Evolutionary conservation across 2,329 filamentous ascomycete genomes (phyloP).

Genomic region (Penicillium sp.): DNA sequence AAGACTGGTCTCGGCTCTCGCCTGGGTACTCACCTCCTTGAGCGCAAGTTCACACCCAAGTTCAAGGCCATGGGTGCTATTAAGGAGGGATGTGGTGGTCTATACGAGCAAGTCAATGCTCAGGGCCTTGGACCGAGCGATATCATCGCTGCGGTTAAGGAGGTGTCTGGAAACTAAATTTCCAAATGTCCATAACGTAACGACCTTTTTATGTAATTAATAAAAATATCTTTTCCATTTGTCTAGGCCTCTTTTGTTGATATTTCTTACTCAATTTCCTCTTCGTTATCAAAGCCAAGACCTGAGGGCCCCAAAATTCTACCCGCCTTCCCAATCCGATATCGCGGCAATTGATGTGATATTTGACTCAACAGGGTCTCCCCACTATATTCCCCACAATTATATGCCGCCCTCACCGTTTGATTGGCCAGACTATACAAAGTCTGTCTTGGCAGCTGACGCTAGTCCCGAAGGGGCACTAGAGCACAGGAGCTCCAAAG

Average conservation of each 20-base stretch:
- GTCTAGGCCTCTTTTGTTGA: no score
- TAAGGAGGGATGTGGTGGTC: constrained; percentile 42
- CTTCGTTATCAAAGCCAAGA: background rate
- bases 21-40: constrained; percentile 38
- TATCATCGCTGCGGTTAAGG: constrained; percentile 34
- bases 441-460: background rate
- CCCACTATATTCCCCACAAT: background rate
- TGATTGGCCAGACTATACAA: background rate
- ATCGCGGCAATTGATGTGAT: background rate
- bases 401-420: background rate
- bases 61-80: constrained; percentile 40
- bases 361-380: background rate
- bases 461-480: background rate
- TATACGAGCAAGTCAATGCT: constrained; percentile 41
- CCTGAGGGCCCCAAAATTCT: background rate
- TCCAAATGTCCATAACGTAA: background rate
- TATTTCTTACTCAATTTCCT: background rate
- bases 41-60: constrained; percentile 40
- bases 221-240: background rate
- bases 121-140: constrained; percentile 41
- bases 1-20: constrained; percentile 44
- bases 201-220: constrained; percentile 2
- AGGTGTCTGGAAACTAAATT: constrained; percentile 22
- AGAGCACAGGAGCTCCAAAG: background rate
- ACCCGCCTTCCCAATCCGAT: background rate